Base-by-base conservation (phyloP, 352 stramenopile genomes). In the Thraustochytrium sp. region DNA sequence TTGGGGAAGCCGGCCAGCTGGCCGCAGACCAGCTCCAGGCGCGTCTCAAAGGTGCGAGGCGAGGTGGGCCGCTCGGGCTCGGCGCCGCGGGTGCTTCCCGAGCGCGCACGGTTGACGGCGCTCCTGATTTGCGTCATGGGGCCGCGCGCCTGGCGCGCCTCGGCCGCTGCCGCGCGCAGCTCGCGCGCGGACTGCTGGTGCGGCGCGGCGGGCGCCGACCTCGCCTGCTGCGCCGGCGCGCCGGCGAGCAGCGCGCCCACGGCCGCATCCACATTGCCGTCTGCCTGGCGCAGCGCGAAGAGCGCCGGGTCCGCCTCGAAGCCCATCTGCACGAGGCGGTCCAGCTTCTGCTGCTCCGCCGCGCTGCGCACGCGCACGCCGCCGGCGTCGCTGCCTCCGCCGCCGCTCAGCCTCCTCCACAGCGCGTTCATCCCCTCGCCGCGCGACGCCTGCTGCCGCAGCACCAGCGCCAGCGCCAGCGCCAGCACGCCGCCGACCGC, bases 251-350 rank as follows among this genome's bases (percentile, higher is more conserved):
- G 68, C 51, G 76, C 26, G 23, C 11, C 46, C 8, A 80, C 53
- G 13, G 68, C 68, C 13, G 34, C 40, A 21, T 80, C 68, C 1
- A 80, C 68, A 31, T 80, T 63, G 34, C 68, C 68, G 23, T 80
- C 44, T 5, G 44, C 29, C 44, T 80, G 44, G 8, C 46, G 68
- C 13, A 80, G 42, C 26, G 68, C 68, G n/a, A 34, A 80, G 48
- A 48, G 26, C 23, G 48, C 53, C 16, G 68, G 44, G 34, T 42
- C 63, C 18, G 31, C 34, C 37, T 80, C 68, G 31, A 80, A 80
- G 18, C 68, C 68, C 68, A 80, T 80, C 23, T 64, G 34, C 37
- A 80, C 44, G 18, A 80, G 26, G 46, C 68, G 68, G n/a, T 80
- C 44, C 29, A 80, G 44, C 53, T 80, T 80, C 21, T 42, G 44